phyloP scores from a whole-genome alignment of 352 stramenopile genomes.

The Albugo candida region DNA sequence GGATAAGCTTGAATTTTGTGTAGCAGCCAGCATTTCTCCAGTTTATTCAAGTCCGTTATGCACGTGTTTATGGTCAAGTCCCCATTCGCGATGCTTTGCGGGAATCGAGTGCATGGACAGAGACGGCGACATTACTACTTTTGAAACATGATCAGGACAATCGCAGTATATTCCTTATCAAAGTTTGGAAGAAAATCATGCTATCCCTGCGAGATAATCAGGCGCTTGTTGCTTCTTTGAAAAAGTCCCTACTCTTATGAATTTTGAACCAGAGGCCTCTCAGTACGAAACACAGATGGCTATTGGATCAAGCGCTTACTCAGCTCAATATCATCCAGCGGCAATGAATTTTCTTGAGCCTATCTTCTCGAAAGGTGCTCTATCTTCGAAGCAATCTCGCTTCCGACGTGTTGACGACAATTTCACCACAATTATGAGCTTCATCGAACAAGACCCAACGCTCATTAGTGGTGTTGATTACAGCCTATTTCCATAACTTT shows the following conservation, averaged over 20 bases:
- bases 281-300: slow-evolving; percentile 85
- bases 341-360: slow-evolving; percentile 92
- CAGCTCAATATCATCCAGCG: slow-evolving; percentile 86
- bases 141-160: slow-evolving; percentile 73
- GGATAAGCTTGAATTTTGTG: slow-evolving; percentile 39
- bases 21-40: slow-evolving; percentile 70
- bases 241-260: slow-evolving; percentile 92
- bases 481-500: slow-evolving; percentile 76
- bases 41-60: slow-evolving; percentile 86
- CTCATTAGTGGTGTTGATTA: slow-evolving; percentile 87
- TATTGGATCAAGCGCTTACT: slow-evolving; percentile 61
- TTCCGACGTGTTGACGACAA: slow-evolving; percentile 88
- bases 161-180: slow-evolving; percentile 78
- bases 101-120: slow-evolving; percentile 84
- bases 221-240: slow-evolving; percentile 83
- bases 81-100: slow-evolving; percentile 88
- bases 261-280: slow-evolving; percentile 80
- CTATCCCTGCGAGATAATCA: slow-evolving; percentile 90
- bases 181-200: slow-evolving; percentile 92
- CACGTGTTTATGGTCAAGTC: slow-evolving; percentile 81
- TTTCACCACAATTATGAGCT: slow-evolving; percentile 86
- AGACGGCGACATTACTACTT: slow-evolving; percentile 82
- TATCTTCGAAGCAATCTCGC: slow-evolving; percentile 77
- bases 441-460: slow-evolving; percentile 73
- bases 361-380: slow-evolving; percentile 87